Conservation (phyloP, 495 filamentous ascomycete genomes). For the Aspergillus steynii region DNA sequence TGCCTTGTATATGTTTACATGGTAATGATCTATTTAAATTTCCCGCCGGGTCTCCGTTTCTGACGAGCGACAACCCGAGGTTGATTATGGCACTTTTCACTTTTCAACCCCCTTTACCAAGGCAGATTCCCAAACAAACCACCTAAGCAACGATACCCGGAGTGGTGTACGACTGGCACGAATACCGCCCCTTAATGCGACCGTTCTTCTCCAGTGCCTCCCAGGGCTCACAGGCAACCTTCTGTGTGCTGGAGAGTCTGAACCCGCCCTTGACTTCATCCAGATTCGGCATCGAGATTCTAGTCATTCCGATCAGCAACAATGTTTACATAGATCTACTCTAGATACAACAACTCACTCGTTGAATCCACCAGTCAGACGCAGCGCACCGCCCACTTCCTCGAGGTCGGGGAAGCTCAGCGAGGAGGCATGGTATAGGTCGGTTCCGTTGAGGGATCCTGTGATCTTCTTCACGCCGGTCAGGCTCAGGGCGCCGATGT, state of each 20-base stretch:
- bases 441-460: not conserved
- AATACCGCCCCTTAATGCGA: not conserved
- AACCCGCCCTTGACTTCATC: not conserved
- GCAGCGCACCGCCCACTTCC: not conserved
- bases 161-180: not conserved
- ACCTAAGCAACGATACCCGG: not conserved
- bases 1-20: too few relatives aligned
- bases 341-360: not conserved
- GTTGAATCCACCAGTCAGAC: not conserved
- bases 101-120: too few relatives aligned
- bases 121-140: not conserved
- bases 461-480: not conserved
- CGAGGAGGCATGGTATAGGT: not conserved
- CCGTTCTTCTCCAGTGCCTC: not conserved
- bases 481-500: not conserved
- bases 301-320: not conserved
- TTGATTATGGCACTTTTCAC: too few relatives aligned
- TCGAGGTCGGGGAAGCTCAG: not conserved
- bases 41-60: too few relatives aligned
- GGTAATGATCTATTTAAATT: too few relatives aligned
- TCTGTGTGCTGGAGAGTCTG: not conserved
- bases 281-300: not conserved
- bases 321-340: too few relatives aligned
- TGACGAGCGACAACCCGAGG: too few relatives aligned
- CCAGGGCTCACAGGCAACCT: not conserved